Evolutionary conservation across 2,329 filamentous ascomycete species (phyloP).

Genomic region (Drechslerella coelobrocha): DNA sequence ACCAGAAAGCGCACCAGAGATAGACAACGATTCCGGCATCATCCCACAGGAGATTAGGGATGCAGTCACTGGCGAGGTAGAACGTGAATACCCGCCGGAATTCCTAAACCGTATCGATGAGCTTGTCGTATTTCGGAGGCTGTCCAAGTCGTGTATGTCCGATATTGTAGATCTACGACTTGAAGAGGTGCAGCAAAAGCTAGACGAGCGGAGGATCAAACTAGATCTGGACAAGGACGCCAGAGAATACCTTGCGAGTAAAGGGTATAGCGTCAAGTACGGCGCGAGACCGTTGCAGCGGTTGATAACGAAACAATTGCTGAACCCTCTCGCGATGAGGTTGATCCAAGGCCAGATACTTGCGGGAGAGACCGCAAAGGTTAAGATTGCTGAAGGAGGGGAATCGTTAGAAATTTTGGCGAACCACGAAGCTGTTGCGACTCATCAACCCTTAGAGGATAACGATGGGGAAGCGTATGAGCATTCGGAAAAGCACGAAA

Average conservation of each 20-base stretch:
- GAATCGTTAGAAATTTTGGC: conserved; percentile 65
- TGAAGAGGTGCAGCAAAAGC: conserved; percentile 78
- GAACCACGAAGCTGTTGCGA: conserved; percentile 37
- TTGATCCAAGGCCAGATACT: conserved; percentile 87
- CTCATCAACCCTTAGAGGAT: conserved; percentile 9
- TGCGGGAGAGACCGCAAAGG: conserved; percentile 74
- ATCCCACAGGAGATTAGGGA: conserved; percentile 76
- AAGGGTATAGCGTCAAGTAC: conserved; percentile 88
- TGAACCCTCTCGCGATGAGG: conserved; percentile 85
- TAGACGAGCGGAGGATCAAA: conserved; percentile 83
- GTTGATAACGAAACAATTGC: conserved; percentile 86
- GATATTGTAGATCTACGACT: conserved; percentile 95
- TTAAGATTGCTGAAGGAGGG: conserved; percentile 71
- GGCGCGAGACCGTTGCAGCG: conserved; percentile 90
- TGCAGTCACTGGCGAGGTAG: conserved; percentile 87
- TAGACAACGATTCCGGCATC: conserved; percentile 65
- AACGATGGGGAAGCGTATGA: conserved; percentile 10
- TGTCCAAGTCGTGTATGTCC: conserved; percentile 77
- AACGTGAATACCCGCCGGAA: conserved; percentile 78
- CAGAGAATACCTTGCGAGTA: conserved; percentile 84
- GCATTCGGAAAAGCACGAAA: conserved; percentile 11
- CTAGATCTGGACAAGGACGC: conserved; percentile 75
- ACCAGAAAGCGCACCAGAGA: conserved; percentile 68
- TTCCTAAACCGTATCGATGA: conserved; percentile 97
- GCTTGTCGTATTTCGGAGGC: conserved; percentile 92